A percentile compares a stretch with the other conserved stretches of the same genome.
These are phyloP conservation scores for Aurantiochytrium sp. DNA, from an alignment of 108 stramenopile species.

Conservation along the genomic window DNA sequence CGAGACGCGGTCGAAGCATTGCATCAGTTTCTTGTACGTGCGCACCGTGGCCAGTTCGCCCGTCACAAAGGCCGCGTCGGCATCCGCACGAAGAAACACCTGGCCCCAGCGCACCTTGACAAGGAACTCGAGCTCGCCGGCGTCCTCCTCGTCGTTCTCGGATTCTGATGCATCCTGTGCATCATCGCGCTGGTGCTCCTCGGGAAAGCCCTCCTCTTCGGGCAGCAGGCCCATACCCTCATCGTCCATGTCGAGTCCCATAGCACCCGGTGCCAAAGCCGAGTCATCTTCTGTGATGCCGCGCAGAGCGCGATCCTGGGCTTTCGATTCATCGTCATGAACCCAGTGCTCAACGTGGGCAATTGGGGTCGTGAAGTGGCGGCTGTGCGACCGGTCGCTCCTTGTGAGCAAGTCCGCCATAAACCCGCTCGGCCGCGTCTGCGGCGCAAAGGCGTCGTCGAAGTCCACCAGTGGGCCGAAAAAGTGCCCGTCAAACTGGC, in stretches of 20 bases:
- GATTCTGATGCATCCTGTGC: background rate
- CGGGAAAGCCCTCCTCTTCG: too few relatives aligned
- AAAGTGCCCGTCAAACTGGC: slow-evolving; percentile 2
- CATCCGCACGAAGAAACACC: background rate
- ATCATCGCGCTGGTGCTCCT: background rate
- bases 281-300: too few relatives aligned
- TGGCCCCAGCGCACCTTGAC: slow-evolving; percentile 2
- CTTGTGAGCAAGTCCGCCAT: background rate
- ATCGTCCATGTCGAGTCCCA: too few relatives aligned
- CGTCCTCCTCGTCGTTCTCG: background rate
- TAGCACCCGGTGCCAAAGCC: too few relatives aligned
- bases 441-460: background rate
- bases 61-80: background rate
- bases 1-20: background rate
- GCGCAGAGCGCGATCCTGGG: too few relatives aligned
- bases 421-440: background rate
- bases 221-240: too few relatives aligned
- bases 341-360: background rate
- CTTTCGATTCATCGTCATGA: background rate
- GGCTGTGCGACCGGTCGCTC: background rate
- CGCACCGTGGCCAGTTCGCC: background rate
- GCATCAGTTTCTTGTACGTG: background rate
- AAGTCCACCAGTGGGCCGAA: background rate
- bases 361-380: background rate
- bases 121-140: background rate